These are phyloP conservation scores for Myxozyma melibiosi DNA, from an alignment of 805 yeast species.

Conservation along the genomic window DNA sequence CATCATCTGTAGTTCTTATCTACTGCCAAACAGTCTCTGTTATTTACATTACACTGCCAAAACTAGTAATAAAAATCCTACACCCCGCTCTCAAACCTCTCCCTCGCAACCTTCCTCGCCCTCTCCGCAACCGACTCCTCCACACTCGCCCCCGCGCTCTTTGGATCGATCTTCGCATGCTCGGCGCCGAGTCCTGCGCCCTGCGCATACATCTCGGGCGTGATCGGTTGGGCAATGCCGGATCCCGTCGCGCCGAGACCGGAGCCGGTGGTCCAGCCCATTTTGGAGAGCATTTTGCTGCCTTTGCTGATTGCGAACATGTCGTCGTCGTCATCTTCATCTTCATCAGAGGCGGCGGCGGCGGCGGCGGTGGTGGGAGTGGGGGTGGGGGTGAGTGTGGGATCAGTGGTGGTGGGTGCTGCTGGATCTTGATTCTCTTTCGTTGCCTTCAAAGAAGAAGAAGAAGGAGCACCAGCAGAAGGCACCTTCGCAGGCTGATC, in stretches of 20 bases:
- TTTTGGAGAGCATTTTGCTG: conserved; percentile 67
- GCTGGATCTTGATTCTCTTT: too few relatives aligned
- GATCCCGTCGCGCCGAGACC: conserved; percentile 76
- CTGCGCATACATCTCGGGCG: conserved; percentile 24
- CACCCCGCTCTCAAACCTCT: conserved; percentile 2
- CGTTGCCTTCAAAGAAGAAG: too few relatives aligned
- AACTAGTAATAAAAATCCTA: too few relatives aligned
- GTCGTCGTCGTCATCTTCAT: conserved; percentile 23
- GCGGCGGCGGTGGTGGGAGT: not conserved
- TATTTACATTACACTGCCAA: too few relatives aligned
- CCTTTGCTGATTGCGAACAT: conserved; percentile 47
- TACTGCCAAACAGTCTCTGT: not conserved
- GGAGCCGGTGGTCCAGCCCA: conserved; percentile 88
- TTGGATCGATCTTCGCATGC: conserved; percentile 6
- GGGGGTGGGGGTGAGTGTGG: not conserved
- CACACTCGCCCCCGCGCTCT: not conserved
- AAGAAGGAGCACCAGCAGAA: too few relatives aligned
- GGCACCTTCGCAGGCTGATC: conserved; percentile 9
- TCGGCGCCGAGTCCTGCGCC: conserved; percentile 32
- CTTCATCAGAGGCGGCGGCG: not conserved
- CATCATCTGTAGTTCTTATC: not conserved
- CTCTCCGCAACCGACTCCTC: conserved; percentile 6
- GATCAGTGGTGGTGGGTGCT: not conserved
- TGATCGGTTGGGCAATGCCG: conserved; percentile 34
- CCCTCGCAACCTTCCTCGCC: conserved; percentile 5